phyloP scores from a whole-genome alignment of 495 filamentous ascomycete species.

The Daldinia vernicosa region DNA sequence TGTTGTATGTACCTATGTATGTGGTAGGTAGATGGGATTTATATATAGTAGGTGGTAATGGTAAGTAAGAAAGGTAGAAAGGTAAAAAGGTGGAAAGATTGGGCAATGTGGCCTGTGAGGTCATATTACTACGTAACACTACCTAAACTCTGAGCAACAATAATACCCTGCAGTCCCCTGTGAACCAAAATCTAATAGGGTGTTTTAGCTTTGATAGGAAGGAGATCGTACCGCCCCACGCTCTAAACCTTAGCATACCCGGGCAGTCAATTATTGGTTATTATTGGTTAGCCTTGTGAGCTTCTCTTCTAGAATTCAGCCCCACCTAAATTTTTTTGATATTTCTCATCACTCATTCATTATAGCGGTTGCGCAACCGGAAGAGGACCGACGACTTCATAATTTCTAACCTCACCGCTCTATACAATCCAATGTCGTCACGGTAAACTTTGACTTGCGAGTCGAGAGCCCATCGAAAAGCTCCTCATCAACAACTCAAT shows the following conservation, averaged over 20 bases:
- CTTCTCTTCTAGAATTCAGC: neutral
- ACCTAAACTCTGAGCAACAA: constrained; percentile 3
- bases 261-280: too few species aligned
- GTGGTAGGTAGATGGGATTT: neutral
- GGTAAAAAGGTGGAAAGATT: constrained; percentile 1
- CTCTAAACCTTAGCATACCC: neutral
- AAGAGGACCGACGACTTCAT: neutral
- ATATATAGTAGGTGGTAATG: too few species aligned
- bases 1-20: neutral
- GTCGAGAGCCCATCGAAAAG: neutral
- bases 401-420: neutral
- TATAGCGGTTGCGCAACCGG: neutral
- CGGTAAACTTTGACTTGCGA: neutral
- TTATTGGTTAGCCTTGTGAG: constrained; percentile 25
- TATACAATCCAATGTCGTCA: neutral
- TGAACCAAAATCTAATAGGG: neutral
- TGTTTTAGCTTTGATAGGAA: neutral
- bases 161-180: neutral
- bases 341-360: neutral
- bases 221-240: neutral
- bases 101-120: constrained; percentile 37
- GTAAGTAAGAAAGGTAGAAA: neutral
- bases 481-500: neutral
- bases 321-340: constrained; percentile 31
- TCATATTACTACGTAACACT: constrained; percentile 34